Evolutionary conservation across 2,329 filamentous ascomycete genomes (phyloP).

Genomic region (Phoma sp.): DNA sequence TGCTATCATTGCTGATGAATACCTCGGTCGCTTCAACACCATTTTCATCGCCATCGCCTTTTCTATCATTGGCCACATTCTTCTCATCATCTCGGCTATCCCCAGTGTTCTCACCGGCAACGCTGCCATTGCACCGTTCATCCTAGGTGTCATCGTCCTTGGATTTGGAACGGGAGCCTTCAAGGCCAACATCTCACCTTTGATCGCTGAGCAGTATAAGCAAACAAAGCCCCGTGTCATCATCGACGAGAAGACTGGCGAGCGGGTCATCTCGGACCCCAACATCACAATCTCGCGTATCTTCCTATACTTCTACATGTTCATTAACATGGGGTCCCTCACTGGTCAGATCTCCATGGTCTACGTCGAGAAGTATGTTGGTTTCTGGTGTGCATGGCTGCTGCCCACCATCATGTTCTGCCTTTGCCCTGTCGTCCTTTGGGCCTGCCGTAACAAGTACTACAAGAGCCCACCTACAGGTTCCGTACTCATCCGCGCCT

Average conservation of each 20-base stretch:
- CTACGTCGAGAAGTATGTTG: conserved; percentile 76
- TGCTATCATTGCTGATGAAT: conserved; percentile 63
- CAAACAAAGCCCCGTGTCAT: conserved; percentile 64
- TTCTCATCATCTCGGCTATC: conserved; percentile 61
- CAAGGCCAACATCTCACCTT: conserved; percentile 60
- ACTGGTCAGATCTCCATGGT: conserved; percentile 75
- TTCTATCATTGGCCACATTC: conserved; percentile 59
- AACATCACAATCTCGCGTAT: conserved; percentile 71
- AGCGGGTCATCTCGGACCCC: conserved; percentile 74
- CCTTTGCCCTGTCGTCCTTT: conserved; percentile 66
- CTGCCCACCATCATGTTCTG: conserved; percentile 71
- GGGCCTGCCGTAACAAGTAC: conserved; percentile 67
- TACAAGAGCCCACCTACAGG: conserved; percentile 69
- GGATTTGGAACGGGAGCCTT: conserved; percentile 56
- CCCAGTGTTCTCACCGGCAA: conserved; percentile 54
- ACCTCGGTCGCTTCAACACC: conserved; percentile 67
- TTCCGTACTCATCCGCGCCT: conserved; percentile 72
- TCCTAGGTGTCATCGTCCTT: conserved; percentile 57
- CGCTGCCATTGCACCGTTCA: conserved; percentile 56
- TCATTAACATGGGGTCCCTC: conserved; percentile 65
- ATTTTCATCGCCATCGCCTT: conserved; percentile 58
- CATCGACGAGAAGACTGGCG: conserved; percentile 59
- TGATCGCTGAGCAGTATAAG: conserved; percentile 73
- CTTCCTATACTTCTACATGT: conserved; percentile 58
- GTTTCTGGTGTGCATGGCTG: conserved; percentile 75